A percentile compares a stretch with the other conserved stretches of the same genome.
These are phyloP conservation scores for Tetrapisispora taiwanensis DNA, from an alignment of 805 yeast species.

Conservation along the genomic window DNA sequence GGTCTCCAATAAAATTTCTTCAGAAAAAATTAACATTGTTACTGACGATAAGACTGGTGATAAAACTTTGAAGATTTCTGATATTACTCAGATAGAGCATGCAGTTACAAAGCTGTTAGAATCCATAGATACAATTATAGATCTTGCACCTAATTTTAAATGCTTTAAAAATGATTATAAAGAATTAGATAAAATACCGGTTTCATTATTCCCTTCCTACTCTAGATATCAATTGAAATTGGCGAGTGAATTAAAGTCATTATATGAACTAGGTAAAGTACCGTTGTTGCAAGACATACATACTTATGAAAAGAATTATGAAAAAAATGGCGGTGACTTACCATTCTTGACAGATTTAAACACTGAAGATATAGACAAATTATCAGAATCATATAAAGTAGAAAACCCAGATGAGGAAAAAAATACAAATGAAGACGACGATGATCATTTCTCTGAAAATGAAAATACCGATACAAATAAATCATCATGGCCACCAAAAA, in stretches of 20 bases:
- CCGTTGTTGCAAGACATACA: slow-evolving; percentile 46
- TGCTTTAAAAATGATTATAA: slow-evolving; percentile 31
- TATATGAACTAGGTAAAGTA: slow-evolving; percentile 40
- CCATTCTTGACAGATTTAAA: slow-evolving; percentile 17
- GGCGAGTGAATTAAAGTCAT: slow-evolving; percentile 49
- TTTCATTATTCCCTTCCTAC: slow-evolving; percentile 41
- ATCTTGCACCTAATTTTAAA: slow-evolving; percentile 45
- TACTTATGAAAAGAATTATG: slow-evolving; percentile 29
- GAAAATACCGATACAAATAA: slow-evolving; percentile 10
- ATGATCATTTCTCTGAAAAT: slow-evolving; percentile 22
- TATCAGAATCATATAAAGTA: slow-evolving; percentile 8
- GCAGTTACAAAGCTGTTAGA: slow-evolving; percentile 44
- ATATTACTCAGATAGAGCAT: slow-evolving; percentile 37
- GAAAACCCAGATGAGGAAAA: slow-evolving; percentile 6
- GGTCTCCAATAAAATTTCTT: no score
- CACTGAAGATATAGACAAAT: slow-evolving; percentile 11
- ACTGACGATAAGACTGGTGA: not conserved
- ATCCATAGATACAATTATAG: slow-evolving; percentile 39
- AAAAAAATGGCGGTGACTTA: slow-evolving; percentile 5
- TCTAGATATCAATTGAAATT: slow-evolving; percentile 45
- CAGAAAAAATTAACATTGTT: no score
- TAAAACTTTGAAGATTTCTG: not conserved
- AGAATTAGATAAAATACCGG: slow-evolving; percentile 25
- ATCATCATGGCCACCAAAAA: slow-evolving; percentile 46
- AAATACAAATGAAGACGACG: slow-evolving; percentile 7